Percentiles rank a stretch among this genome's conserved stretches.
These are phyloP conservation scores for Neolecta irregularis DNA, from an alignment of 1,139 yeast genomes.

Conservation along the genomic window DNA sequence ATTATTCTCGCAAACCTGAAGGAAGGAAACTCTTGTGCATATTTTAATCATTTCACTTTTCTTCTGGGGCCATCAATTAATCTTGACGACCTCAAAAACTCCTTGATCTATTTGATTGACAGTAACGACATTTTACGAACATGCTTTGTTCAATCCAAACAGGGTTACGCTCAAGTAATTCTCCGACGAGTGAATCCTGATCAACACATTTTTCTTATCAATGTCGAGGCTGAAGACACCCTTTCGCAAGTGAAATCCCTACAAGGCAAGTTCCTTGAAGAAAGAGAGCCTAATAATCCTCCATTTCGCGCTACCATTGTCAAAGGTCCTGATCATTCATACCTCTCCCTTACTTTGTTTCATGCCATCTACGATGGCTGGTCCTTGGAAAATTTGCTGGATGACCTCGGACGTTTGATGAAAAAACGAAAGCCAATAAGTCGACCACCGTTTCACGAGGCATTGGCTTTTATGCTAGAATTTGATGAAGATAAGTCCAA, in stretches of 20 bases:
- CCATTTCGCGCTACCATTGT: neutral
- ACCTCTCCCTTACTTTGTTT: slow-evolving; percentile 13
- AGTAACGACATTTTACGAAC: slow-evolving; percentile 14
- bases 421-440: neutral
- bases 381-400: slow-evolving; percentile 14
- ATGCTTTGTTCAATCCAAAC: slow-evolving; percentile 13
- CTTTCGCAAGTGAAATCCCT: too few species aligned
- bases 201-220: too few species aligned
- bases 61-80: slow-evolving; percentile 9
- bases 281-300: too few species aligned
- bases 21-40: slow-evolving; percentile 3
- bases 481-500: slow-evolving; percentile 2
- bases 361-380: slow-evolving; percentile 18
- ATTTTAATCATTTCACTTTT: slow-evolving; percentile 12
- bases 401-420: slow-evolving; percentile 10
- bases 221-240: too few species aligned
- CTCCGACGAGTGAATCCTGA: slow-evolving; percentile 1
- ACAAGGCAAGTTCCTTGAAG: too few species aligned
- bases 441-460: slow-evolving; percentile 4
- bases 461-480: slow-evolving; percentile 3
- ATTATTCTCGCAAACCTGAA: slow-evolving; percentile 15
- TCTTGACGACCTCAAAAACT: slow-evolving; percentile 4
- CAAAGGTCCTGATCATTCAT: too few species aligned
- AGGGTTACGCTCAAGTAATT: slow-evolving; percentile 16
- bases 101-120: slow-evolving; percentile 10